Conservation (phyloP, 257 asterid species). For the Pogostemon cablin region DNA sequence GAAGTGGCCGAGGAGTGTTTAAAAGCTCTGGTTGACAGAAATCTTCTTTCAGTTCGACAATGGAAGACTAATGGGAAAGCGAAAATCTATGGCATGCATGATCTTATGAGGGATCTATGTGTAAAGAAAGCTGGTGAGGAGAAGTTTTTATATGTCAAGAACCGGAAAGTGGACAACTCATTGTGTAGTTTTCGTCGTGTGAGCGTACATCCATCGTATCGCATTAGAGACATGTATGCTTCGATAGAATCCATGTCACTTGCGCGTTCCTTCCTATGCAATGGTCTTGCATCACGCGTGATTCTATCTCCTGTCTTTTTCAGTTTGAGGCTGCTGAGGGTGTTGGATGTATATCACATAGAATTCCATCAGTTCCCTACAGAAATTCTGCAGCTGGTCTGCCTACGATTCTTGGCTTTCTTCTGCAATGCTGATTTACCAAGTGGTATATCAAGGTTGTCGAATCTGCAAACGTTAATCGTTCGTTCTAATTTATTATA, state of each 20-base stretch:
- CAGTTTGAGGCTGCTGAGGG: background rate
- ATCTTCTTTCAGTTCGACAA: conserved; percentile 19
- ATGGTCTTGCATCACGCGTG: conserved; percentile 1
- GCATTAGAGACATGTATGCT: background rate
- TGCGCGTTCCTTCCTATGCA: conserved; percentile 15
- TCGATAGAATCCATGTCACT: conserved; percentile 2
- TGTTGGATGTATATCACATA: background rate
- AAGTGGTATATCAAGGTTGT: background rate
- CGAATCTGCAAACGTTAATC: background rate
- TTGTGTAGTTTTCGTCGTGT: background rate
- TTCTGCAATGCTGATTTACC: conserved; percentile 2
- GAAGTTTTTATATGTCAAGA: conserved; percentile 15
- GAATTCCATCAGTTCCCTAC: background rate
- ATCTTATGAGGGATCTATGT: conserved; percentile 35
- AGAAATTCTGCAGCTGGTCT: background rate
- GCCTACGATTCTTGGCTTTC: background rate
- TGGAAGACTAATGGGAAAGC: conserved; percentile 18
- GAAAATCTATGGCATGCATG: conserved; percentile 30
- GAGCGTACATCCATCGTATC: background rate
- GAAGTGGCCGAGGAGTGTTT: conserved; percentile 32
- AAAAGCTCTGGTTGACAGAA: conserved; percentile 29
- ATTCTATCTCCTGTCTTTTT: background rate
- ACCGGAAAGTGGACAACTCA: background rate
- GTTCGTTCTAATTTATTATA: background rate
- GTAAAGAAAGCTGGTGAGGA: conserved; percentile 28